Conservation (phyloP, 345 rosid genomes). For the Bretschneidera sinensis region DNA sequence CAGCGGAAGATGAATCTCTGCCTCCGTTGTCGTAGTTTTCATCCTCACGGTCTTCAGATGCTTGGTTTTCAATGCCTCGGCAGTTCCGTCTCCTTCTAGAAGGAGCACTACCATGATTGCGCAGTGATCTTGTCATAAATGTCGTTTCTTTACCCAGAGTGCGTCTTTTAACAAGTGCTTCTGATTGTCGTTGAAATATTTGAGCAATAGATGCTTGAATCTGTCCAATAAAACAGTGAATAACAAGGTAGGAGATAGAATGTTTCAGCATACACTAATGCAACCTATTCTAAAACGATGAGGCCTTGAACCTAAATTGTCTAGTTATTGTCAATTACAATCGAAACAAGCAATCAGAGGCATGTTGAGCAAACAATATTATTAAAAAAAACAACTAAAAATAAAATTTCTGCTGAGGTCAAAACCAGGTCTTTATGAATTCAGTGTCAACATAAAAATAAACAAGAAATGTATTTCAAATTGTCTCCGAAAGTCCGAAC, state of each 20-base stretch:
- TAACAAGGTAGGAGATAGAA: neutral
- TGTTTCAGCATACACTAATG: neutral
- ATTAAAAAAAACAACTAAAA: no score
- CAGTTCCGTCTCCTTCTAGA: constrained; percentile 56
- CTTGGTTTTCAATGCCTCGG: constrained; percentile 47
- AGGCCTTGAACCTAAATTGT: neutral
- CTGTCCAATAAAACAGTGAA: constrained; percentile 49
- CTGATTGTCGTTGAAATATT: constrained; percentile 71
- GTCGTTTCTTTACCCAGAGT: constrained; percentile 49
- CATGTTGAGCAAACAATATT: no score
- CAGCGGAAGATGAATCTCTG: constrained; percentile 75
- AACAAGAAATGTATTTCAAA: no score
- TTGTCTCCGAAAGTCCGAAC: neutral
- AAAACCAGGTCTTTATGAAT: no score
- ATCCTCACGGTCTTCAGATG: constrained; percentile 71
- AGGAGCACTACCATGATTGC: constrained; percentile 39
- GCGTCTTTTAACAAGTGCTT: constrained; percentile 65
- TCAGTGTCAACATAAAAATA: no score
- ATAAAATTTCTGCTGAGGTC: no score
- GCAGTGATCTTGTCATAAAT: constrained; percentile 43
- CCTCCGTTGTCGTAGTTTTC: constrained; percentile 57
- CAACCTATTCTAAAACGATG: neutral
- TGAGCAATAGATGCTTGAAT: constrained; percentile 93
- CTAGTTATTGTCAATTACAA: neutral
- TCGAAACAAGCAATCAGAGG: neutral